Base-by-base conservation (phyloP, 768 basidiomycete genomes). In the Boletus bicolor region DNA sequence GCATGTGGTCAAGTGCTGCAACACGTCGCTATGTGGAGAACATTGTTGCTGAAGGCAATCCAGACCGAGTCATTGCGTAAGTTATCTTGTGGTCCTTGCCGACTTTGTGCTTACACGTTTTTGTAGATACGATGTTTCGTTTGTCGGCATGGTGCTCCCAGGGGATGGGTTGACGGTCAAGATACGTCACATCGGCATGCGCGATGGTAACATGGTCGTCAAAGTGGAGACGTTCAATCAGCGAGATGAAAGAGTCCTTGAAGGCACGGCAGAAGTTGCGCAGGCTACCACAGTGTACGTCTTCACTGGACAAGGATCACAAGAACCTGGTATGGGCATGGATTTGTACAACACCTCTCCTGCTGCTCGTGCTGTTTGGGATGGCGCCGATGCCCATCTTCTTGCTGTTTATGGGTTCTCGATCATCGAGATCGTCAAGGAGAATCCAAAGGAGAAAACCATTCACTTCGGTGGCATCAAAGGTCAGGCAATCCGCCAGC, bases 381-480 rank as follows among this genome's bases (percentile, higher is more conserved):
- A 98, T 55, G 86, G 87, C 47, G 96, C 96, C 49, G 95, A 99
- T 66, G 82, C 86, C 43, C 96, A 99, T 71, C 79, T 99, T 49
- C 87, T 89, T 45, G 87, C 91, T 28, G 93, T 95, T 5, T 98
- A 99, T 65, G 97, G 97, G 44, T 99, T 99, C 79, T 98, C 96
- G 5, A 98, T 99, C 70, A 79, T 98, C 66, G 95, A 99, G 71
- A 97, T 99, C 63, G 96, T 99, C 73, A 96, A 95, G 77, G 89
- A 95, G 71, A 98, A 98, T 71, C 95, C 96, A 19, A 97, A 94
- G 80, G 86, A 91, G 73, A 93, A 98, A 79, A 99, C 94, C 0
- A 88, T 99, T 63, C 96, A 99, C 73, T 99, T 99, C 62, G 97
- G 97, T 78, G 97, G 97, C 70, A 91, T 98, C 73, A 98, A 98